Evolutionary conservation across 257 asterid species (phyloP), one percentile per base, ranked within the genome.

Genomic region (Fraxinus cuspidata): DNA sequence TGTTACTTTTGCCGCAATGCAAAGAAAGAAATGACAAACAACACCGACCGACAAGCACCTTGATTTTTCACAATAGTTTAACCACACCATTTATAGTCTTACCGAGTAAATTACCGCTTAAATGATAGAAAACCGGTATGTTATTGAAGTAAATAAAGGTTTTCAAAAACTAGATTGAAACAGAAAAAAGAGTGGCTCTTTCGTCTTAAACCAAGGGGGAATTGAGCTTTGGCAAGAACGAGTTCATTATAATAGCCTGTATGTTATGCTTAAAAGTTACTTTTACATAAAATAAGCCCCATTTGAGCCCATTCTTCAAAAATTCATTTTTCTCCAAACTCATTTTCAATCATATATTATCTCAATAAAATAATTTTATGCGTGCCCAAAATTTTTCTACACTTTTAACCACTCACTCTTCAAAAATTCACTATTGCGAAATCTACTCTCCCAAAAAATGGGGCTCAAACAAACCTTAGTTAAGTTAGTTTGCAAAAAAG

Each of bases 401-500:
- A 37, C 42, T 37, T 37, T 37, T 37, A 37, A 37, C 42, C 12
- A 37, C 12, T 0, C 0, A 37, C 1, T 37, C 42, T 37, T 0
- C 2, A 37, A 37, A 37, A 1, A 37, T 7, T 8, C 42, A 37
- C 12, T 8, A 37, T 8, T 37, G 2, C 42, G 8, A 37, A 37
- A 37, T 37, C 12, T 8, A 37, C 2, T 8, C 12, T 37, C n/a
- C n/a, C 42, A 37, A 37, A 37, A 10, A 37, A 8, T 8, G 42
- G 2, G 42, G 2, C 42, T 8, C 11, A 7, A 37, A 37, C 2
- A 8, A 37, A 10, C 42, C 12, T 8, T 7, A 16, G 35, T 73
- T 13, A 42, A 18, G 75, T 29, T 79, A 65, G 60, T 18, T 37
- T 51, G 19, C 47, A 29, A 27, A 64, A 32, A 75, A 19, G 75